These are phyloP conservation scores for Lolium perenne DNA, from an alignment of 176 grass and related monocot genomes.

Conservation along the genomic window DNA sequence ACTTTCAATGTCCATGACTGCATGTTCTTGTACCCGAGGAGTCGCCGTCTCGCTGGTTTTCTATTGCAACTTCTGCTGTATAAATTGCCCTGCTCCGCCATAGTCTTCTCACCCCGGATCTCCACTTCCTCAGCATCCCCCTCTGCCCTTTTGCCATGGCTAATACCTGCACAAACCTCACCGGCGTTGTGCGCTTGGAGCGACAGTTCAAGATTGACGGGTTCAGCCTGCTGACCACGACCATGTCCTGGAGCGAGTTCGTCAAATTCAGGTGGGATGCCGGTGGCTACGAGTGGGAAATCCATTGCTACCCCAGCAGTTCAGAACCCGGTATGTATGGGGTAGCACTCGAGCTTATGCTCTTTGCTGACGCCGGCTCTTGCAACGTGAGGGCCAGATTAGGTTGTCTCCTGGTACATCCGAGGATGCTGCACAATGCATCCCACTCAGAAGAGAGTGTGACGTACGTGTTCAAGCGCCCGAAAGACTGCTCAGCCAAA, in stretches of 20 bases:
- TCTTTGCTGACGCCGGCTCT: background rate
- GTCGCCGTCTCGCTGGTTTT: no score
- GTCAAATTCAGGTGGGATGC: background rate
- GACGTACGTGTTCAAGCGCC: background rate
- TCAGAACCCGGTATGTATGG: no score
- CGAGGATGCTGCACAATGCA: no score
- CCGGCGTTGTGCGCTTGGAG: background rate
- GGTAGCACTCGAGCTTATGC: no score
- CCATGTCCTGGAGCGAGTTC: accelerated
- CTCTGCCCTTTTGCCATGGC: background rate
- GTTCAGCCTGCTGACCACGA: background rate
- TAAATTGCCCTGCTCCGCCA: no score
- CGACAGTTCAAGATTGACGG: background rate
- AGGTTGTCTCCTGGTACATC: no score
- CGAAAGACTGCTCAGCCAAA: background rate
- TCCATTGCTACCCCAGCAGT: background rate
- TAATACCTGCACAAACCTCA: background rate
- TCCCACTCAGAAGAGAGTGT: background rate
- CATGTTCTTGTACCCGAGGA: no score
- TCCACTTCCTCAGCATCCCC: background rate
- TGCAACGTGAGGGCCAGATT: no score
- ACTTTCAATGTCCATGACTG: no score
- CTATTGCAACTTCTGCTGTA: no score
- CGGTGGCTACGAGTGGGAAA: background rate
- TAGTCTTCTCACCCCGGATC: no score